A percentile compares a stretch with the other conserved stretches of the same genome.
phyloP scores from a whole-genome alignment of 2,329 filamentous ascomycete genomes.

The Pseudocercospora cruenta region DNA sequence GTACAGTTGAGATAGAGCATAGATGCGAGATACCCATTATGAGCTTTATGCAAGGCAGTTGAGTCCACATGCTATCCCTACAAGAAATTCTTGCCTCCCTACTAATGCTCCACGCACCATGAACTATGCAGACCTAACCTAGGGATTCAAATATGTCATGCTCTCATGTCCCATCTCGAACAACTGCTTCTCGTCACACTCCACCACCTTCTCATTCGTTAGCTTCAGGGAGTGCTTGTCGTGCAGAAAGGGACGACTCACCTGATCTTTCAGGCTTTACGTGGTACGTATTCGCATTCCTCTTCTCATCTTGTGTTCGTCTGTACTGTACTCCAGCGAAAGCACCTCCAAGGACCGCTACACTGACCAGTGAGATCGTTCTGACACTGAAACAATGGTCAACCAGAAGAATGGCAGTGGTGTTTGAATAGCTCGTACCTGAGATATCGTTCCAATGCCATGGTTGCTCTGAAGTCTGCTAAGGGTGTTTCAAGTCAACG shows the following conservation, averaged over 20 bases:
- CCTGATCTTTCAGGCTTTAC: slow-evolving; percentile 19
- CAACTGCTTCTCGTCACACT: background rate
- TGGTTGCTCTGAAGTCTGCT: background rate
- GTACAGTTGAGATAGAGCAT: slow-evolving; percentile 7
- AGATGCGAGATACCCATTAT: slow-evolving; percentile 12
- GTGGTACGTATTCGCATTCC: slow-evolving; percentile 18
- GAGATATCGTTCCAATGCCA: slow-evolving; percentile 3
- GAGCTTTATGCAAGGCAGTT: background rate
- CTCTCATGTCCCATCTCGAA: background rate
- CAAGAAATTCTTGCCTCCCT: background rate
- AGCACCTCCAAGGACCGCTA: slow-evolving; percentile 1
- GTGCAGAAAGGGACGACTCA: background rate
- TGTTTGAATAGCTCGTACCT: background rate
- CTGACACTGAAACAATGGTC: background rate
- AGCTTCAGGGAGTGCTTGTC: background rate
- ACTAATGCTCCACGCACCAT: background rate
- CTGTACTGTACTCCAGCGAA: slow-evolving; percentile 9
- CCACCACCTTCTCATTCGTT: background rate
- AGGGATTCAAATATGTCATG: background rate
- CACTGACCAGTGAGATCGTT: background rate
- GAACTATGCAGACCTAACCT: background rate
- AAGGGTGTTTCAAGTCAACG: background rate
- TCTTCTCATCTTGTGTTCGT: slow-evolving; percentile 15
- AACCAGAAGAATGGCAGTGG: background rate
- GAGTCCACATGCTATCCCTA: background rate